These are phyloP conservation scores for Blastobotrys muscicola DNA, from an alignment of 805 yeast species.

Conservation along the genomic window DNA sequence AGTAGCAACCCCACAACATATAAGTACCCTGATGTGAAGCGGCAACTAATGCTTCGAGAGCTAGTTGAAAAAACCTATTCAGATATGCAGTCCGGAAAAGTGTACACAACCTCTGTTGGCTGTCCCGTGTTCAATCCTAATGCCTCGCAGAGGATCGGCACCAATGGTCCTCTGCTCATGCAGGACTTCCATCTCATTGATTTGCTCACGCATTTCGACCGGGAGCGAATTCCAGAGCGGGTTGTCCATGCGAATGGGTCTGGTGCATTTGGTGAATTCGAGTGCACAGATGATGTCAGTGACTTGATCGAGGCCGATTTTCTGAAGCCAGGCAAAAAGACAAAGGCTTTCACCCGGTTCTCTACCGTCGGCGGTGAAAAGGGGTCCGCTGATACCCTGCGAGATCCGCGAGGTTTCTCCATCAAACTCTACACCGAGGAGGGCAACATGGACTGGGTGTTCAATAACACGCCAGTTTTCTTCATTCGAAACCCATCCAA, in stretches of 20 bases:
- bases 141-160: conserved; percentile 45
- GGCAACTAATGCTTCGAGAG: too few species aligned
- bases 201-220: conserved; percentile 48
- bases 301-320: conserved; percentile 43
- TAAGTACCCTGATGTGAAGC: too few species aligned
- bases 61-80: too few species aligned
- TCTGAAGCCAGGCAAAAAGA: conserved; percentile 72
- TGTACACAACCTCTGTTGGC: conserved; percentile 44
- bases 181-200: conserved; percentile 53
- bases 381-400: conserved; percentile 56
- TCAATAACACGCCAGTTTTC: conserved; percentile 62
- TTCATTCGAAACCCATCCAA: conserved; percentile 55
- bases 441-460: conserved; percentile 64
- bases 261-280: conserved; percentile 53
- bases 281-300: conserved; percentile 46
- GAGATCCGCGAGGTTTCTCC: conserved; percentile 65
- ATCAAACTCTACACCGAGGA: conserved; percentile 58
- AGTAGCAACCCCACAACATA: too few species aligned
- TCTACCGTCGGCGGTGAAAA: conserved; percentile 64
- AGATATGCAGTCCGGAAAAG: background rate
- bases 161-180: conserved; percentile 46
- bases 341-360: conserved; percentile 51
- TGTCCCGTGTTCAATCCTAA: conserved; percentile 47
- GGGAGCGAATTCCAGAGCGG: conserved; percentile 58
- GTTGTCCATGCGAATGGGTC: conserved; percentile 62